A percentile compares a stretch with the other conserved stretches of the same genome.
These are phyloP conservation scores for Phalaenopsis hybrid DNA, from an alignment of 116 monocot species.

Conservation along the genomic window DNA sequence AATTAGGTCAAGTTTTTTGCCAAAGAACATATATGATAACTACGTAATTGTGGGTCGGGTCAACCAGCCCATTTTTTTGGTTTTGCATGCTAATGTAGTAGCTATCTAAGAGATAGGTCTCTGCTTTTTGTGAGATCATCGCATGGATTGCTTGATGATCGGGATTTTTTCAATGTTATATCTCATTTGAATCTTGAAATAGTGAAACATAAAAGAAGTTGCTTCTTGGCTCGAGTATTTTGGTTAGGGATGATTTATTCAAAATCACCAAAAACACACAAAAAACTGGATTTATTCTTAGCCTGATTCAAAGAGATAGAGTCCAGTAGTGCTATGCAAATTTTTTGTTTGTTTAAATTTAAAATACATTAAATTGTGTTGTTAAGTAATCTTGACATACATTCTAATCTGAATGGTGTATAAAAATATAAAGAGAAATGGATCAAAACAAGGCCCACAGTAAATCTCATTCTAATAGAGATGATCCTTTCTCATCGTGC, in stretches of 20 bases:
- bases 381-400: not conserved
- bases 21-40: no score
- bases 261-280: slow-evolving; percentile 40
- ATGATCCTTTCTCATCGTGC: not conserved
- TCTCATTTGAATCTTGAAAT: slow-evolving; percentile 76
- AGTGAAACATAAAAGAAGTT: slow-evolving; percentile 57
- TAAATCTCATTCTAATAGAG: not conserved
- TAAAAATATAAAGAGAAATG: no score
- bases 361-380: not conserved
- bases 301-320: slow-evolving; percentile 72
- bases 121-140: slow-evolving; percentile 51
- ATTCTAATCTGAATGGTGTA: not conserved
- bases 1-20: no score
- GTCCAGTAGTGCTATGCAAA: slow-evolving; percentile 55
- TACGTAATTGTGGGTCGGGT: no score
- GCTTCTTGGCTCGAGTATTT: slow-evolving; percentile 59
- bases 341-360: not conserved
- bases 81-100: slow-evolving; percentile 7
- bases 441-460: no score
- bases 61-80: not conserved
- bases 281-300: slow-evolving; percentile 55
- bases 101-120: slow-evolving; percentile 42
- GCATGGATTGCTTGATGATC: slow-evolving; percentile 48
- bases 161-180: slow-evolving; percentile 69
- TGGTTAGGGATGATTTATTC: slow-evolving; percentile 51